phyloP scores from a whole-genome alignment of 139 green algal genomes.

The Penium margaritaceum region DNA sequence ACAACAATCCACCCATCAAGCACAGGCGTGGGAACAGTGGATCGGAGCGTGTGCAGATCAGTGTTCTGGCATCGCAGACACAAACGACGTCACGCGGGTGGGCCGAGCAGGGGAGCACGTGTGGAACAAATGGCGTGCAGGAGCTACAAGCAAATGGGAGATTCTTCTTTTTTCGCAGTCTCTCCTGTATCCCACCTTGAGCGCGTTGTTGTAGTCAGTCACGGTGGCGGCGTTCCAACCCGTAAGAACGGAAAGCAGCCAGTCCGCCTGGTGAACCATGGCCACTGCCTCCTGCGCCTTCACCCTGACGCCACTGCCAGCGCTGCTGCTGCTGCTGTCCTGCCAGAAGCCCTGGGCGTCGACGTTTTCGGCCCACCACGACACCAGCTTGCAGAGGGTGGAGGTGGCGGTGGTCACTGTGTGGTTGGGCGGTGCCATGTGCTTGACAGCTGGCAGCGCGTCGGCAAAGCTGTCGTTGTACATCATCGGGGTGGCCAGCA shows the following conservation, averaged over 20 bases:
- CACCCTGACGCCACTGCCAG: not conserved
- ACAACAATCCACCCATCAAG: too few relatives aligned
- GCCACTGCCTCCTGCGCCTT: not conserved
- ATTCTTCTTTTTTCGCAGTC: too few relatives aligned
- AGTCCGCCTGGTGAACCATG: constrained; percentile 38
- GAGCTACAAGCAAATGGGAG: too few relatives aligned
- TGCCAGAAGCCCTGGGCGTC: too few relatives aligned
- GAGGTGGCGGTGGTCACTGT: constrained; percentile 69
- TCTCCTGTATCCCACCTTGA: constrained; percentile 67
- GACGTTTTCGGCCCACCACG: constrained; percentile 16
- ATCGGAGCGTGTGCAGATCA: too few relatives aligned
- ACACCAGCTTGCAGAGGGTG: constrained; percentile 68
- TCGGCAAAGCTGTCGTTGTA: constrained; percentile 18
- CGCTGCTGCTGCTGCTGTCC: not conserved
- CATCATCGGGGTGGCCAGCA: not conserved
- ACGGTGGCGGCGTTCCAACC: not conserved
- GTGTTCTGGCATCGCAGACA: too few relatives aligned
- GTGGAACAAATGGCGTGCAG: too few relatives aligned
- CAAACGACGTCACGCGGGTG: too few relatives aligned
- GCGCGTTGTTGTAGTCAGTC: constrained; percentile 87
- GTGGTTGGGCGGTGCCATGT: constrained; percentile 66
- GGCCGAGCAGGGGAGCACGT: too few relatives aligned
- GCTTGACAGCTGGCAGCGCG: constrained; percentile 41
- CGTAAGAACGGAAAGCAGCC: constrained; percentile 12
- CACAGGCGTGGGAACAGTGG: too few relatives aligned